These are phyloP conservation scores for Biancaea sappan DNA, from an alignment of 306 rosid genomes.

Conservation along the genomic window DNA sequence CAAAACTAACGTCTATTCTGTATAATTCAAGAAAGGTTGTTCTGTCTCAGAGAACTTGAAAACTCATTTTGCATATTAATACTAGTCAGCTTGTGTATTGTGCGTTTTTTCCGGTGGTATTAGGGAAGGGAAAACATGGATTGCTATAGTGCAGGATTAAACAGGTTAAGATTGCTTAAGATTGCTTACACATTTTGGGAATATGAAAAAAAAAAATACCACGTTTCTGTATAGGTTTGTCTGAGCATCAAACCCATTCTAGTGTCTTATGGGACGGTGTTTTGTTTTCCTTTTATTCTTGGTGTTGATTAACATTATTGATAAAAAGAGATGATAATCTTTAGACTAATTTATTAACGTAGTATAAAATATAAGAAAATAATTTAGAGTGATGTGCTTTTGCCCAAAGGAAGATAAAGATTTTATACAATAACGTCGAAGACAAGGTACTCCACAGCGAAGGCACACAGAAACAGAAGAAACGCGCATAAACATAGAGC, in stretches of 20 bases:
- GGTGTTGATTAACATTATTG: not conserved
- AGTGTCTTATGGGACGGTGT: not conserved
- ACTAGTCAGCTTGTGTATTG: not conserved
- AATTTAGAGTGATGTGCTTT: constrained; percentile 1
- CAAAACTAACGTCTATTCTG: constrained; percentile 1
- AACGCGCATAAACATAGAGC: constrained; percentile 13
- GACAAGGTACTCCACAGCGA: constrained; percentile 19
- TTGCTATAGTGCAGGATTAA: not conserved
- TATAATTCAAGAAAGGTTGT: constrained; percentile 35
- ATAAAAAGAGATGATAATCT: not conserved
- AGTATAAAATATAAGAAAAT: not conserved
- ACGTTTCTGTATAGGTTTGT: no score
- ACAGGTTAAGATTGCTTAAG: no score
- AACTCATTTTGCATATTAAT: not conserved
- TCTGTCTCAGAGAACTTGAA: constrained; percentile 23
- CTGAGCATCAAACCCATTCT: not conserved
- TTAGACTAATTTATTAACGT: not conserved
- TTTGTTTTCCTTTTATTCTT: not conserved
- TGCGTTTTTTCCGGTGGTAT: not conserved
- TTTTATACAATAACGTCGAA: constrained; percentile 21
- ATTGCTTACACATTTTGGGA: no score
- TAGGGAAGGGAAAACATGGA: not conserved
- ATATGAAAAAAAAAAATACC: no score
- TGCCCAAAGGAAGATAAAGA: constrained; percentile 18
- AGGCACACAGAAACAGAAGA: constrained; percentile 34